Evolutionary conservation across 75 land plant species (phyloP), one percentile per base, ranked within the genome.

Genomic region (Cryptomeria japonica): DNA sequence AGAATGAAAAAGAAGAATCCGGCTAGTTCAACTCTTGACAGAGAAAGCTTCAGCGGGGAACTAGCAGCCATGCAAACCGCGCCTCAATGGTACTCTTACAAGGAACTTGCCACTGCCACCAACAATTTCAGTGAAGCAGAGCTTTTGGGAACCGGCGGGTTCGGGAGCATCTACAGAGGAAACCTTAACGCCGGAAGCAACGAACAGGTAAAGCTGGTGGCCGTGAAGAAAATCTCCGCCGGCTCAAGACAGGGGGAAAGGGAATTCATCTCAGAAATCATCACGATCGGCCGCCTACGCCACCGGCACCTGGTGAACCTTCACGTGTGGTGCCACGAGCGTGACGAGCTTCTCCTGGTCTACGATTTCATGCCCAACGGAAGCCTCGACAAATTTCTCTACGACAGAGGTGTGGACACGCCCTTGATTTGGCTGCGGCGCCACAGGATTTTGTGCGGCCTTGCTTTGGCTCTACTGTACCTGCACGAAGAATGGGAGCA

Each of bases 271-370:
- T 90, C 96, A 0, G 95, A 94, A 84, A 86, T 92, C 18, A 86
- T 38, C 8, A 87, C 83, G 58, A 92, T 94, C 4, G 88, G 94
- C 16, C 91, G 90, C 22, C 64, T 93, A 47, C 83, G 92, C 49
- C 94, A 93, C 88, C 64, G 88, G 79, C 90, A 93, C 73, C 38
- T 93, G 72, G 92, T 93, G 31, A 85, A 87, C 84, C 89, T 93
- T 3, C 80, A 88, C 0, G 94, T 93, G 1, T 93, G 92, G 90
- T 87, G 94, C 84, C 91, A 90, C 46, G 90, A 90, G 47, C 31
- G 84, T n/a, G 53, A 85, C 14, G 32, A 93, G 75, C 88, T 68
- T 1, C 88, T 91, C 83, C 88, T 91, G 16, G 92, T 91, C 56
- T 91, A 91, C 55, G 91, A 91, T 38, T 91, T 78, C 41, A 86